Base-by-base conservation (phyloP, 2,329 filamentous ascomycete genomes). In the Hypoxylon sp. region DNA sequence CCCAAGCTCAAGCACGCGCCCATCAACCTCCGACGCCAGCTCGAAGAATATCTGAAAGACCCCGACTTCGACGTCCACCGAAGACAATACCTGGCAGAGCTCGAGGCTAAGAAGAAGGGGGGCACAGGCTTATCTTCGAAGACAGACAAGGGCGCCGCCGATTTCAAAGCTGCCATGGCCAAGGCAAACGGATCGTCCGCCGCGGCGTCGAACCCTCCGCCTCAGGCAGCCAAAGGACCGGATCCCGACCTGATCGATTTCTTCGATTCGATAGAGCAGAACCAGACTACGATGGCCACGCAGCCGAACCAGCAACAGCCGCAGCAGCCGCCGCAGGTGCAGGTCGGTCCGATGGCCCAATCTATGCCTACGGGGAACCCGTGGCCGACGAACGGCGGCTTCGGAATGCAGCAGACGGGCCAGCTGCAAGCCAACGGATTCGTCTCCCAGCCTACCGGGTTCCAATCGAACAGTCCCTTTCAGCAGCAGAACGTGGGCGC, bases 1-100 rank as follows among this genome's bases (percentile, higher is more conserved):
- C 95, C 95, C 8, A 97, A 97, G 78, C 83, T 99, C 65, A 98
- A 97, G 78, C 95, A 99, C 73, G 95, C 95, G 4, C 96, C 95
- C 1, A 93, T 96, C 1, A 96, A 95, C 71, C 77, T 99, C 48
- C 91, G 91, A 13, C 88, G 88, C 21, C 92, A 96, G 53, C 82
- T 99, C 21, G 92, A 98, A 73, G 95, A 99, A 67, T 98, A 99
- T 71, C 79, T 99, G 41, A 88, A 93, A 62, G 95, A 99, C 69
- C 88, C 92, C 2, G 95, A 99, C 73, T 99, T 99, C 69, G 95
- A 99, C 68, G 84, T 93, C 53, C 95, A 98, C 68, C 85, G 95
- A 60, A 83, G 92, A 67, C 95, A 99, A 72, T 99, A 97, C 70
- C 78, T 98, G 47, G 90, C 91, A 1, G 91, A 96, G 71, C 89